Base-by-base conservation (phyloP, 2,329 filamentous ascomycete genomes). In the Pyrenochaeta sp. region DNA sequence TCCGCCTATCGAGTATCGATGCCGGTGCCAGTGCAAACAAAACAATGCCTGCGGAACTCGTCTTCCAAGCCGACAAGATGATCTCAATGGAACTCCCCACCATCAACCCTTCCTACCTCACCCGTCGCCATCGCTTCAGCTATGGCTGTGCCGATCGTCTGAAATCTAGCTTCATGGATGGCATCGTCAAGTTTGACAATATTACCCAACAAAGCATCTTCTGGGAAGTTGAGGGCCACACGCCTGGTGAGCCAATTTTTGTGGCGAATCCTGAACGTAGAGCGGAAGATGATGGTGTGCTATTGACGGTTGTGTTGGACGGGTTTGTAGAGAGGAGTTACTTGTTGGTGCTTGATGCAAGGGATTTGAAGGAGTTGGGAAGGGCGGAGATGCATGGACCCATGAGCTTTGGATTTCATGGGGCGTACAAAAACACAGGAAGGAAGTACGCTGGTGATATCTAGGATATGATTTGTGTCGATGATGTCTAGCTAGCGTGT, bases 211-310 rank as follows among this genome's bases (percentile, higher is more conserved):
- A 81, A 28, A 79, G 81, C 0, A 59, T 84, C 3, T 79, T 84
- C 58, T 92, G 90, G 90, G 80, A 84, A 10, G 79, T 80, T 0
- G 72, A 78, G 1, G 87, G 84, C 0, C 88, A 91, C 66, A 89
- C 87, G 0, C 90, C 90, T 0, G 86, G 89, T 1, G 90, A 92
- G 73, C 81, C 89, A 0, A 86, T 92, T 32, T 92, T 91, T 60
- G 81, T 92, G 1, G 78, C 83, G 0, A 77, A 82, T 32, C 85
- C 85, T 0, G 74, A 78, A 12, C 78, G 75, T 1, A 65, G 67
- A 2, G 81, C 78, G 0, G 88, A 91, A 69, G 89, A 91, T 64
- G 86, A 88, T 53, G 88, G 88, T 0, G 83, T 87, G 1, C 54
- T 91, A 22, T 69, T 91, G 55, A 86, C 80, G 46, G 83, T 91